A percentile compares a stretch with the other conserved stretches of the same genome.
These are phyloP conservation scores for Starmerella stellata DNA, from an alignment of 805 yeast species.

Conservation along the genomic window DNA sequence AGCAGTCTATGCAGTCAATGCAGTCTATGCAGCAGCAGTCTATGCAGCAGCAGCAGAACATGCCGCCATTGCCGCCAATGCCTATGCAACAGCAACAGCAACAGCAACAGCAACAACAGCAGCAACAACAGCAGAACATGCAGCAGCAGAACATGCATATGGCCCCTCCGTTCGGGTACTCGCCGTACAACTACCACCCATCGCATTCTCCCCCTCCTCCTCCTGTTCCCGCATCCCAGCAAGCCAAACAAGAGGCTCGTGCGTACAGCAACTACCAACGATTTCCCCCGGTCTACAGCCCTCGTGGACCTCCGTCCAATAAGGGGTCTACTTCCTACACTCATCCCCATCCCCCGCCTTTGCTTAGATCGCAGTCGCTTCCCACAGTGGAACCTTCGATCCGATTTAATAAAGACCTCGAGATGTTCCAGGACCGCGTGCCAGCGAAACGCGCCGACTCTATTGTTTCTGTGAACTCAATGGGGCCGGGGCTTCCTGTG, in stretches of 20 bases:
- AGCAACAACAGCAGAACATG: not conserved
- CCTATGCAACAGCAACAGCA: conserved; percentile 2
- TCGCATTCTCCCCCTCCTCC: not conserved
- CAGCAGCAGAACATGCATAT: not conserved
- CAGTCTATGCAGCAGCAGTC: conserved; percentile 3
- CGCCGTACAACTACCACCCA: too few species aligned
- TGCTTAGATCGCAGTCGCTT: not conserved
- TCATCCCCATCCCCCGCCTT: not conserved
- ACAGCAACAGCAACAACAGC: not conserved
- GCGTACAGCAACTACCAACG: not conserved
- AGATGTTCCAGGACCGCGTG: not conserved
- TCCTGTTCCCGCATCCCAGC: too few species aligned
- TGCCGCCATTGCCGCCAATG: conserved; percentile 1
- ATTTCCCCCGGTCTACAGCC: not conserved
- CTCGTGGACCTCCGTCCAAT: not conserved
- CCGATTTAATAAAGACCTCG: not conserved
- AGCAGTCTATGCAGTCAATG: conserved; percentile 1
- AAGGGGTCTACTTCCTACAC: not conserved
- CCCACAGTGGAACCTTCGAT: not conserved
- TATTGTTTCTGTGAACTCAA: not conserved
- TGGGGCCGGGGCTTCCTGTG: not conserved
- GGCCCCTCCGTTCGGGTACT: not conserved
- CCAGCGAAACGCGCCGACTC: not conserved
- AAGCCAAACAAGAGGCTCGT: not conserved
- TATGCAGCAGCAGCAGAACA: conserved; percentile 5